Evolutionary conservation across 2,329 filamentous ascomycete genomes (phyloP).

Genomic region (Raffaelea albimanens): DNA sequence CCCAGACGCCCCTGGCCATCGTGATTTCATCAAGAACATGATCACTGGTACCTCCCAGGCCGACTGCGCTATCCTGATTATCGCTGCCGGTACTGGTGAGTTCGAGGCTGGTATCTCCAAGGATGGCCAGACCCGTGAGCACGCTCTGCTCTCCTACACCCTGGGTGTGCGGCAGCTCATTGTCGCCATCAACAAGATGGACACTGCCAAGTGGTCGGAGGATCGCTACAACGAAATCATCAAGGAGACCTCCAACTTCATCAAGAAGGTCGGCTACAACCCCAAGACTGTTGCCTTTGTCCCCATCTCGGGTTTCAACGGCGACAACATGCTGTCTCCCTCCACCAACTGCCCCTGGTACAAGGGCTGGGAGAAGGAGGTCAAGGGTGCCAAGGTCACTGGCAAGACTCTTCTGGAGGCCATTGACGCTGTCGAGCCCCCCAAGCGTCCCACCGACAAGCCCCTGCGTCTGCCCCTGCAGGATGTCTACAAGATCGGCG

Average conservation of each 20-base stretch:
- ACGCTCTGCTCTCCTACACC: slow-evolving; percentile 99
- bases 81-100: slow-evolving; percentile 99
- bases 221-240: slow-evolving; percentile 96
- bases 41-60: slow-evolving; percentile 99
- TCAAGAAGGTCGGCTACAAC: slow-evolving; percentile 99
- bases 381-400: slow-evolving; percentile 72
- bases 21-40: slow-evolving; percentile 99
- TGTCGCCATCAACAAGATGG: slow-evolving; percentile 99
- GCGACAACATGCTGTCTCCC: slow-evolving; percentile 95
- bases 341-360: slow-evolving; percentile 98
- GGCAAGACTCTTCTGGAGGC: slow-evolving; percentile 99
- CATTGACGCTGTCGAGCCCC: slow-evolving; percentile 91
- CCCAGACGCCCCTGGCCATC: slow-evolving; percentile 93
- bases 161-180: slow-evolving; percentile 99
- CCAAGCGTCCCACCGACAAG: slow-evolving; percentile 94
- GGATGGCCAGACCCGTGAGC: slow-evolving; percentile 99
- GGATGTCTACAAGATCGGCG: slow-evolving; percentile 99
- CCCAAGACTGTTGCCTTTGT: slow-evolving; percentile 98
- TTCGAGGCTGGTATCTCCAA: slow-evolving; percentile 99
- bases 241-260: slow-evolving; percentile 99
- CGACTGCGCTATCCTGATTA: slow-evolving; percentile 99
- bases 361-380: slow-evolving; percentile 99
- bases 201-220: slow-evolving; percentile 98
- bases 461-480: slow-evolving; percentile 98
- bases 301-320: slow-evolving; percentile 99